Base-by-base conservation (phyloP, 805 yeast species). In the Tetrapisispora taiwanensis region DNA sequence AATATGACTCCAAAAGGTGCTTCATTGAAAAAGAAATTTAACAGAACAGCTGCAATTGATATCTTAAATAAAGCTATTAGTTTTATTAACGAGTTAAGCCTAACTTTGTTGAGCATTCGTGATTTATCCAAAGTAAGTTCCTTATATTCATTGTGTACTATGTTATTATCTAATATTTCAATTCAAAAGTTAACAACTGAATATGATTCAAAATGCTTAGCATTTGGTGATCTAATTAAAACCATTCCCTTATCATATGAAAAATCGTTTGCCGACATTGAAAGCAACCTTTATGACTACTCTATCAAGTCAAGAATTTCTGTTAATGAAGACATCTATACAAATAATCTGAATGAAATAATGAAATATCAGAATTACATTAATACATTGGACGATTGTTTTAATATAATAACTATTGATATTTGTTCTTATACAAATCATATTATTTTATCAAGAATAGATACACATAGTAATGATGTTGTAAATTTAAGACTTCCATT, bases 401-500 rank as follows among this genome's bases (percentile, higher is more conserved):
- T 57, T 26, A 53, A 58, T 44, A 52, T 81, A 0, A 62, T 85
- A 0, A 68, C 81, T 0, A 60, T 88, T 20, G 89, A 81, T 52
- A 55, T 76, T 8, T 78, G 86, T 48, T 63, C 74, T 0, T 52
- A 68, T 8, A 72, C 80, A 8, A 83, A 80, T 0, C 80, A 77
- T 54, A 62, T 88, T 24, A 49, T 81, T 0, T 46, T 87, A 3
- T 62, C 82, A 4, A 71, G 74, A 48, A 58, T 67, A 32, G 69
- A 63, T 24, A 52, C 63, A 2, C 47, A 52, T 47, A 43, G 53
- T 43, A 41, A 53, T 0, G 52, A 51, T 1, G 81, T 81, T 4
- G 66, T 73, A 14, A 63, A 73, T 40, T 42, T 83, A 14, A 70
- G 81, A 41, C 56, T 88, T 22, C 89, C 95, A 0, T 54, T 84